phyloP scores from a whole-genome alignment of 208 protist genomes.

The Angomonas deanei region DNA sequence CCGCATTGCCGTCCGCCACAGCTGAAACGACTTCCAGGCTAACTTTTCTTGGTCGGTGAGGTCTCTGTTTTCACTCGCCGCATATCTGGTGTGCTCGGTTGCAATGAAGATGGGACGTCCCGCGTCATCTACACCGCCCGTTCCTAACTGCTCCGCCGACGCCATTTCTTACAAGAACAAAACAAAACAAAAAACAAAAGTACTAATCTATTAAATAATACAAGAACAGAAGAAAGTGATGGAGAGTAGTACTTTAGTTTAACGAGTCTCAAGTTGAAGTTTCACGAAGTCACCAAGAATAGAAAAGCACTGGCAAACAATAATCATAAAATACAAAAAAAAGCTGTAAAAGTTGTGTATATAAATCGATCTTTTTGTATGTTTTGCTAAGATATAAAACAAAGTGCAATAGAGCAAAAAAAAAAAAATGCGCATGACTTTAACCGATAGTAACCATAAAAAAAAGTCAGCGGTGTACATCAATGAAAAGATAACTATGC shows the following conservation, averaged over 20 bases:
- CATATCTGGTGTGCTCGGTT: constrained; percentile 68
- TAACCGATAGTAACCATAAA: too few species aligned
- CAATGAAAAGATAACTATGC: too few species aligned
- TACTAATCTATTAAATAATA: constrained; percentile 4
- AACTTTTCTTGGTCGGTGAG: constrained; percentile 84
- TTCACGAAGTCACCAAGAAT: too few species aligned
- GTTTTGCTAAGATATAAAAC: not conserved
- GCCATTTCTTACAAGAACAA: constrained; percentile 19
- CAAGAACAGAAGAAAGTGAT: constrained; percentile 3
- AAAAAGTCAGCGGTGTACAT: not conserved
- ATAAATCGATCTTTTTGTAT: not conserved
- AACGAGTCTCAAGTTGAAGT: too few species aligned
- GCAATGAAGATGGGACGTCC: constrained; percentile 77
- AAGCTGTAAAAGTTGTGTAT: not conserved
- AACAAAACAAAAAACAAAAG: constrained; percentile 10
- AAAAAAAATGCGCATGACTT: too few species aligned
- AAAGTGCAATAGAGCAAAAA: not conserved
- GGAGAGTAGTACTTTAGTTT: not conserved
- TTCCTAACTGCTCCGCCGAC: constrained; percentile 42
- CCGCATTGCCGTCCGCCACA: constrained; percentile 69
- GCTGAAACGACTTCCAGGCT: constrained; percentile 85
- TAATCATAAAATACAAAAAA: not conserved
- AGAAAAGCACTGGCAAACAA: too few species aligned
- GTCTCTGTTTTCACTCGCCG: constrained; percentile 52
- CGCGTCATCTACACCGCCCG: constrained; percentile 37